These are phyloP conservation scores for Sclerotinia minor DNA, from an alignment of 2,329 filamentous ascomycete genomes.

Conservation along the genomic window DNA sequence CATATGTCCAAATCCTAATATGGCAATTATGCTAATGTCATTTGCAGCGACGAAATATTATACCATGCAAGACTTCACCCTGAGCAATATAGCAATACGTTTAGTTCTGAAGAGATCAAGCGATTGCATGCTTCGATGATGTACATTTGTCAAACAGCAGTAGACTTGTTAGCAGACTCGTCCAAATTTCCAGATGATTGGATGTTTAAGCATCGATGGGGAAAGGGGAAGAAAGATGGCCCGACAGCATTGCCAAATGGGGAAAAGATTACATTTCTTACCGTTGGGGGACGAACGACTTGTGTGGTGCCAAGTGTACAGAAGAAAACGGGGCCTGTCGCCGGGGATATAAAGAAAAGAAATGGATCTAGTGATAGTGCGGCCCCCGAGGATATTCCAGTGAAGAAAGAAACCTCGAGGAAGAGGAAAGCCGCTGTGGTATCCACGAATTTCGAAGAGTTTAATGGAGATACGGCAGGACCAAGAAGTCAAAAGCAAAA, in stretches of 20 bases:
- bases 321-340: constrained; percentile 61
- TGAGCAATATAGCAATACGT: constrained; percentile 86
- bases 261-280: constrained; percentile 80
- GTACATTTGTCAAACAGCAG: constrained; percentile 76
- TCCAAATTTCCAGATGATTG: constrained; percentile 82
- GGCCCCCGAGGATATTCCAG: constrained; percentile 22
- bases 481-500: not conserved
- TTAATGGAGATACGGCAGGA: not conserved
- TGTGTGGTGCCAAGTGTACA: constrained; percentile 84
- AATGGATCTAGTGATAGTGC: constrained; percentile 47
- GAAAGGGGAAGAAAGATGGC: constrained; percentile 76
- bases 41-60: constrained; percentile 73
- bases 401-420: constrained; percentile 2
- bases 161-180: constrained; percentile 77
- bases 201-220: constrained; percentile 87
- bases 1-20: not conserved
- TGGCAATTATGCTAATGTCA: constrained; percentile 10
- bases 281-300: constrained; percentile 87
- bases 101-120: constrained; percentile 69
- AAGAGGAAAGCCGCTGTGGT: constrained; percentile 22
- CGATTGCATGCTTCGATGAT: constrained; percentile 71
- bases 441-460: not conserved
- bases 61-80: constrained; percentile 89
- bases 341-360: constrained; percentile 37
- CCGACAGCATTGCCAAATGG: constrained; percentile 73